Base-by-base conservation (phyloP, 73 alveolate species). In the Blepharisma japonicum region DNA sequence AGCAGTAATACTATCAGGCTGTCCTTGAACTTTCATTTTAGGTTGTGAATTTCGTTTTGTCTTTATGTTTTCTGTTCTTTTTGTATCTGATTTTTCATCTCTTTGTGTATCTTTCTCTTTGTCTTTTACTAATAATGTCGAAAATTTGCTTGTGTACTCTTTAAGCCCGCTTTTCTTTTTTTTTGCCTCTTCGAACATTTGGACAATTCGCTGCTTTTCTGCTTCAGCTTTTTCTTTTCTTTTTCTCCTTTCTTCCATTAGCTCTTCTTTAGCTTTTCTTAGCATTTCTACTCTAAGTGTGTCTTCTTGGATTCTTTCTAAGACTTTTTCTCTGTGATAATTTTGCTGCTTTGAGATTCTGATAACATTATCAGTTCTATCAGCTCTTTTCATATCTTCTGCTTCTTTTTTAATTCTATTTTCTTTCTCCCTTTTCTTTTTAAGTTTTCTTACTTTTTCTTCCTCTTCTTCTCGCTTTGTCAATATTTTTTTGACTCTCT, bases 361-460 rank as follows among this genome's bases (percentile, higher is more conserved):
- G 74, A 23, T 55, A 77, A 81, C 89, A 42, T 81, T 81, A 6
- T 81, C 89, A 38, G 18, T 21, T 81, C 77, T n/a, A 53, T 81
- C 89, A 20, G 32, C 6, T 42, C 89, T 20, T 55, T 81, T 81
- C 47, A 81, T 48, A 61, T 61, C 50, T 11, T 61, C 77, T 25
- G 21, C 18, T 61, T 61, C 77, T 4, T 38, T n/a, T 61, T 61
- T 61, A 27, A 61, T 14, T 27, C 14, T 38, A 25, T 11, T 11
- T 38, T 61, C 42, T 21, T 61, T 9, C 4, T 61, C 77, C n/a
- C 53, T 20, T 25, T 38, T 0, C 21, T 61, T 27, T 61, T 61
- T 61, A 1, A 25, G 18, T 27, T 61, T 25, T 38, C 21, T 38
- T 11, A 61, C 21, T 61, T 25, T 38, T 61, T 61, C 50, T 27